Evolutionary conservation across 148 eudicot genomes (phyloP), one percentile per base, ranked within the genome.

Genomic region (Fagopyrum esculentum): DNA sequence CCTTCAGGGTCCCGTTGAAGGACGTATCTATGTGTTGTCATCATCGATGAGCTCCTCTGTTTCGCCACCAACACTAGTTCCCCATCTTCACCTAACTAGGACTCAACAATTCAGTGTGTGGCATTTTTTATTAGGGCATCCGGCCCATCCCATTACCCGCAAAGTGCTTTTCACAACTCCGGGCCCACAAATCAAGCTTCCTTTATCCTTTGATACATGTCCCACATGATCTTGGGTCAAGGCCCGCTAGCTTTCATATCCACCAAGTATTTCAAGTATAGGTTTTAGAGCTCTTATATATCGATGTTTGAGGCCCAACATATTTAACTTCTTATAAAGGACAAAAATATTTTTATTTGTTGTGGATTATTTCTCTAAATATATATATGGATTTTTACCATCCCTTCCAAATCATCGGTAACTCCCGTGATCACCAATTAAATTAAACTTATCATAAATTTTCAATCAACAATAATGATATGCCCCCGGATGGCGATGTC

Each of bases 281-380:
- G 0, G 2, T 30, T 9, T 60, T 57, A 11, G n/a, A 72, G 5
- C 40, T 72, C 6, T 3, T 46, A 7, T 46, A 16, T 72, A 5
- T 19, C 4, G 74, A 72, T 48, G 74, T 72, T 48, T 72, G 74
- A 56, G 40, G 52, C 6, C 74, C 74, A 10, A 40, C 74, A 13
- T 40, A 46, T 7, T 8, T 29, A 4, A 11, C 45, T 1, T 72
- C 54, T 2, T 13, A 9, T 19, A 45, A 22, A 22, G 26, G 26
- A 22, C 26, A 22, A 0, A 22, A 22, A 22, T 22, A 22, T 22
- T 22, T 22, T 22, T 22, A 22, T 22, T 22, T 22, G 26, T 72
- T 47, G 35, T 72, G 5, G 74, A 48, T 72, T 55, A 72, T 9
- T 72, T 6, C 12, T 48, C 74, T 1, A 72, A 49, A 22, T 22